Base-by-base conservation (phyloP, 2,329 filamentous ascomycete species). In the Teratosphaeria epicoccoides region DNA sequence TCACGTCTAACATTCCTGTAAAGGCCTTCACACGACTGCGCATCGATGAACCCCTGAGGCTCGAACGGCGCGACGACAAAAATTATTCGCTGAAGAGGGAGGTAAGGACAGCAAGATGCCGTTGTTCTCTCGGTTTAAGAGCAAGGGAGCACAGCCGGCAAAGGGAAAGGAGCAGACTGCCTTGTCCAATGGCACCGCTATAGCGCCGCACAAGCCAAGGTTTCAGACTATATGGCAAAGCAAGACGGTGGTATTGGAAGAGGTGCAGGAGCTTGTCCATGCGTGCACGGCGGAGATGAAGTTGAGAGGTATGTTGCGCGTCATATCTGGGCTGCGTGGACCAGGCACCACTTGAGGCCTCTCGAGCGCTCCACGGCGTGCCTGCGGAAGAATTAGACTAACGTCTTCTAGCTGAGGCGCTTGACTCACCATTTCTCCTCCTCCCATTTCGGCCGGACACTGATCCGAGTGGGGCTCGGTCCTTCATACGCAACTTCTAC, bases 401-500 rank as follows among this genome's bases (percentile, higher is more conserved):
- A 52, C 53, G 50, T 62, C 51, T 58, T 29, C 7, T 25, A 65
- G 66, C 55, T 49, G 59, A 69, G 95, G 89, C 84, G 59, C 83
- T 97, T 63, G 85, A 96, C 67, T 83, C 85, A 54, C 93, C 93
- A 1, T 97, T 98, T 69, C 79, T 97, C 24, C 83, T 98, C 7
- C 79, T 98, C 3, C 93, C 93, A 11, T 98, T 96, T 71, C 85
- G 93, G 62, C 93, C 91, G 22, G 88, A 87, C 24, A 93, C 90
- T 57, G 89, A 98, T 67, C 85, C 91, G 43, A 93, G 87, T 69
- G 87, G 88, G 49, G 89, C 94, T 55, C 87, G 90, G 67, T 91
- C 86, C 22, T 97, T 97, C 63, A 79, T 98, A 62, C 84, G 88
- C 65, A 89, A 91, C 71, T 97, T 88, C 71, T 98, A 96, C 74